Percentiles rank a stretch among this genome's conserved stretches.
Evolutionary conservation across 129 eudicot genomes (phyloP).

Genomic region (Saposhnikovia divaricata): DNA sequence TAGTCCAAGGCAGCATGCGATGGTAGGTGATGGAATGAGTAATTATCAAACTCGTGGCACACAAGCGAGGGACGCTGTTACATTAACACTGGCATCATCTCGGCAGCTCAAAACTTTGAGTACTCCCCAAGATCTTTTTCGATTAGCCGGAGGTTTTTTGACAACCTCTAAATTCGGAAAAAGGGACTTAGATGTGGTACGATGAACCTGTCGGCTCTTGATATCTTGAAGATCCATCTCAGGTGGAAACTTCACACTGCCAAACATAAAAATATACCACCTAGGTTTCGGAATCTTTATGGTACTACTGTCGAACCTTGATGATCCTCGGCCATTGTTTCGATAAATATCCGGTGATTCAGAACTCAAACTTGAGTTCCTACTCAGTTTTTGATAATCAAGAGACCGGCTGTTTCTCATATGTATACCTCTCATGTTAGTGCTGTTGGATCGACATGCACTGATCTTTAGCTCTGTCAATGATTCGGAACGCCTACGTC

Average conservation of each 20-base stretch:
- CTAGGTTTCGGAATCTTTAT: slow-evolving; percentile 35
- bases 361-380: slow-evolving; percentile 37
- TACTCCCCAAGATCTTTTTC: slow-evolving; percentile 40
- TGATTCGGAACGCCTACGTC: slow-evolving; percentile 42
- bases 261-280: slow-evolving; percentile 45
- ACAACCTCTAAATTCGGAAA: slow-evolving; percentile 17
- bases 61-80: slow-evolving; percentile 36
- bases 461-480: slow-evolving; percentile 21
- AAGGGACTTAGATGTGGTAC: slow-evolving; percentile 16
- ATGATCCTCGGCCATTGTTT: slow-evolving; percentile 21
- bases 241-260: slow-evolving; percentile 49
- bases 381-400: slow-evolving; percentile 25
- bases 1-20: not conserved
- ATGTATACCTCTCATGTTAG: not conserved
- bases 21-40: not conserved
- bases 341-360: slow-evolving; percentile 22
- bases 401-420: slow-evolving; percentile 44
- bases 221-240: slow-evolving; percentile 64
- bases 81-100: slow-evolving; percentile 41
- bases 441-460: not conserved
- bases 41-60: slow-evolving; percentile 25
- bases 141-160: slow-evolving; percentile 15
- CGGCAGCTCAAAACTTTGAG: slow-evolving; percentile 59
- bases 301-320: not conserved
- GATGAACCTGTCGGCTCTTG: slow-evolving; percentile 55